Evolutionary conservation across 208 protist genomes (phyloP), one percentile per base, ranked within the genome.

Genomic region (Leishmania turanica): DNA sequence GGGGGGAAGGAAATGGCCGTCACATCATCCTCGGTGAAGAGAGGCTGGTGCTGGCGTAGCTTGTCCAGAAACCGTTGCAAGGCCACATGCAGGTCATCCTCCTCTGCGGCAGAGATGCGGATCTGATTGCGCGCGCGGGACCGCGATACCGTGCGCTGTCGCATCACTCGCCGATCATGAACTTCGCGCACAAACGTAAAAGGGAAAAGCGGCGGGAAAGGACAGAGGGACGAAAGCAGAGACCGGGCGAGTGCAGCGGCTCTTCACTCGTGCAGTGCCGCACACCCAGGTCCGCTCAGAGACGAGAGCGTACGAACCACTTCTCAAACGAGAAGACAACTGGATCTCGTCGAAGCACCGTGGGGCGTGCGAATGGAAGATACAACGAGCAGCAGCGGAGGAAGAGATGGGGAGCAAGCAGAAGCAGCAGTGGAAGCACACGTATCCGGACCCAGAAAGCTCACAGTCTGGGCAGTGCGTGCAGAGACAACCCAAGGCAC

Each of bases 1-100:
- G 79, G 47, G 19, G 88, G 85, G 71, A 92, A 96, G 1, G 91
- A 85, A 76, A 94, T 93, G 31, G 90, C 82, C 17, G 84, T 87
- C 11, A 94, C 92, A 79, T 98, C 95, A 54, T 98, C 95, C 70
- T 98, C 95, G 0, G 79, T 75, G 74, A 91, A 98, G 45, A 88
- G 69, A 6, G 95, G 95, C 83, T 98, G 91, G 7, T 85, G 72
- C 31, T 88, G 88, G 3, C 84, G 71, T 6, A 98, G 86, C 78
- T 94, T 95, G 56, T 89, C 85, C 34, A 84, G 82, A 13, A 98
- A 80, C 24, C 89, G 86, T 64, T 89, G 92, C 53, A 98, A 81
- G 17, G 88, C 92, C 37, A 88, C 65, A 19, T 65, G 51, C 19
- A 96, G 64, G 66, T 90, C 83, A 0, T 92, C 88, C 34, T 90